phyloP scores from a whole-genome alignment of 768 basidiomycete species.

The Rhodocollybia butyracea region DNA sequence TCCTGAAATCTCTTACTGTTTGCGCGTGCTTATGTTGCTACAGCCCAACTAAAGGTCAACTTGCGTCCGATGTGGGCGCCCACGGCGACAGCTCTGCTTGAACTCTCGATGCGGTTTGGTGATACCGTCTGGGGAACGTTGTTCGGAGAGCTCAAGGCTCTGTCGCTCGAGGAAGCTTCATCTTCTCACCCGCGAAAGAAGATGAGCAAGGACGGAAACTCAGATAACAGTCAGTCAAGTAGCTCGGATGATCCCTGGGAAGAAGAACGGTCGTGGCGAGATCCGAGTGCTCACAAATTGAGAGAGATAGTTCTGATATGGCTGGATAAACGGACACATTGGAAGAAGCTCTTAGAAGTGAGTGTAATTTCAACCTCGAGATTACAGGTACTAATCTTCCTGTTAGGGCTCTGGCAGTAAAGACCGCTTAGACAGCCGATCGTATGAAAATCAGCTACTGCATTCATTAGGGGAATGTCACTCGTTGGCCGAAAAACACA shows the following conservation, averaged over 20 bases:
- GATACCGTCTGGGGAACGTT: conserved; percentile 71
- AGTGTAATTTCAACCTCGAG: not conserved
- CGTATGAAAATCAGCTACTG: conserved; percentile 83
- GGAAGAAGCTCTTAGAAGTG: not conserved
- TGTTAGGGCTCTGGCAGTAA: conserved; percentile 26
- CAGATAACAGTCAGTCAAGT: not conserved
- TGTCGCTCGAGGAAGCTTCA: conserved; percentile 19
- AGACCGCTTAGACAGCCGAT: conserved; percentile 67
- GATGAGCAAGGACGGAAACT: conserved; percentile 11
- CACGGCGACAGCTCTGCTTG: conserved; percentile 63
- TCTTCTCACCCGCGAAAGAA: not conserved
- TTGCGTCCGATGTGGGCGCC: conserved; percentile 88
- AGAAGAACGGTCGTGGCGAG: conserved; percentile 75
- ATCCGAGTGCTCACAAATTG: conserved; percentile 66
- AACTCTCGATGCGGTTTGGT: conserved; percentile 51
- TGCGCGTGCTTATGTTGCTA: not conserved
- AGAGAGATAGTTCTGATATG: conserved; percentile 47
- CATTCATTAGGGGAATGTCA: conserved; percentile 64
- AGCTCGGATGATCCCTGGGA: conserved; percentile 44
- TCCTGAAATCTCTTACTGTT: not conserved
- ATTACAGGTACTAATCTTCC: not conserved
- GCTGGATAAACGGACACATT: conserved; percentile 27
- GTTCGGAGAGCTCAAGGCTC: conserved; percentile 55
- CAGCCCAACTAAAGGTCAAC: conserved; percentile 92
- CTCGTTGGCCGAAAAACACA: conserved; percentile 80